Base-by-base conservation (phyloP, 106 monocot species). In the Platanthera zijinensis region DNA sequence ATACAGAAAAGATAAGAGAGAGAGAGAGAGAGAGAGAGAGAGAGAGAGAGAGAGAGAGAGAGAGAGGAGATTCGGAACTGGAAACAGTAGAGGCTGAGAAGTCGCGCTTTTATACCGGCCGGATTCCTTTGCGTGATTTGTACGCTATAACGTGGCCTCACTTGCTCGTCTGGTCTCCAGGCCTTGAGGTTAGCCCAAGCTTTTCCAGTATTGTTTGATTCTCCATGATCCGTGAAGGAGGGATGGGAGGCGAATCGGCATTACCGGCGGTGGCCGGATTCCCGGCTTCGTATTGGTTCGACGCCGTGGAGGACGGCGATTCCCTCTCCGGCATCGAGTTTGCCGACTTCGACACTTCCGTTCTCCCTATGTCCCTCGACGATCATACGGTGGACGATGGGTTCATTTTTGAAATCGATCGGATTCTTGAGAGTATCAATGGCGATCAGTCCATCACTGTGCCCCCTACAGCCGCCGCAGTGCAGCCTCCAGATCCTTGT, bases 71-170 rank as follows among this genome's bases (percentile, higher is more conserved):
- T 5, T 2, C 22, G 51, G 74, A 25, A 11, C 25, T 4, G 0
- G 72, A 52, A 32, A 57, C 4, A 39, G 57, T 5, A 32, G 69
- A 84, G 79, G 81, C 47, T 76, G 84, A 76, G 82, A 85, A 87
- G 85, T 87, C 76, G 92, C 92, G 89, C 87, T 86, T 89, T 87
- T 92, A 81, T 75, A 86, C 92, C 92, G 89, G 39, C 83, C 87
- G 92, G 87, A 89, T 30, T 39, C 50, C 73, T 71, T 82, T 80
- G 78, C 84, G 84, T 80, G 86, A 84, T 90, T 94, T 82, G 83
- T 78, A 85, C 88, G 90, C 90, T 87, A 74, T 80, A 86, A 83
- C 90, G 83, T 83, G 87, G 92, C 92, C 84, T 57, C 84, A 76
- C 74, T 48, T 25, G 39, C 78, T 77, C 8, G 62, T 57, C 52